Evolutionary conservation across 139 green algal species (phyloP).

Genomic region (Nannochloris sp.): DNA sequence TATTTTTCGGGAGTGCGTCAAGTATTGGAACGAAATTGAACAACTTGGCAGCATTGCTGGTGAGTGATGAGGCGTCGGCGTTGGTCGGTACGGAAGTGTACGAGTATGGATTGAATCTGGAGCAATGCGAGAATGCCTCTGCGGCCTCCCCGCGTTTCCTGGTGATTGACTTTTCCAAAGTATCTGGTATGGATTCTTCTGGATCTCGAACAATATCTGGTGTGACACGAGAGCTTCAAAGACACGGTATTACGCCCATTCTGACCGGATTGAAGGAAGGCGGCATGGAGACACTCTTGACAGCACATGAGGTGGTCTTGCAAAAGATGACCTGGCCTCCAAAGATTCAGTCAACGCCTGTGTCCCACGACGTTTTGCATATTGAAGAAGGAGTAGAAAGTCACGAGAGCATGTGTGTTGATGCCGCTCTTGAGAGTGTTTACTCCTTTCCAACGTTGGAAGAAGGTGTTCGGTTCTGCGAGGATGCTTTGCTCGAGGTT

Average conservation of each 20-base stretch:
- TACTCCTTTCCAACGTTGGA: constrained; percentile 14
- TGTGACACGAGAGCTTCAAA: constrained; percentile 11
- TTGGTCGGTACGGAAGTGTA: constrained; percentile 3
- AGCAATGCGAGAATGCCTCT: constrained; percentile 7
- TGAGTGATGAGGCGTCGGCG: constrained; percentile 10
- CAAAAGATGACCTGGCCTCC: constrained; percentile 17
- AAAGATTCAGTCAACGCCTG: background rate
- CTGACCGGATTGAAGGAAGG: constrained; percentile 1
- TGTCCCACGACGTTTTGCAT: no score
- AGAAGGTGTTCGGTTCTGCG: constrained; percentile 22
- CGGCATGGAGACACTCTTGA: constrained; percentile 9
- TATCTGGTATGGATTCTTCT: constrained; percentile 20
- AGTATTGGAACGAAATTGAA: constrained; percentile 14
- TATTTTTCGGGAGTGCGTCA: constrained; percentile 67
- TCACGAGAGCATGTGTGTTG: background rate
- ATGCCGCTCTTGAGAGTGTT: background rate
- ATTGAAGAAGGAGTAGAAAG: background rate
- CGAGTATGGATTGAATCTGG: constrained; percentile 7
- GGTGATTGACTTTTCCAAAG: constrained; percentile 21
- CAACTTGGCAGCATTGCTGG: constrained; percentile 11
- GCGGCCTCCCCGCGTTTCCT: constrained; percentile 13
- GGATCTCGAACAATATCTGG: constrained; percentile 16
- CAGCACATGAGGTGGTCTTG: constrained; percentile 16
- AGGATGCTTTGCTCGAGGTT: constrained; percentile 18
- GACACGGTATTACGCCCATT: constrained; percentile 18